A percentile compares a stretch with the other conserved stretches of the same genome.
phyloP scores from a whole-genome alignment of 2,329 filamentous ascomycete species.

The Fusarium vanettenii region DNA sequence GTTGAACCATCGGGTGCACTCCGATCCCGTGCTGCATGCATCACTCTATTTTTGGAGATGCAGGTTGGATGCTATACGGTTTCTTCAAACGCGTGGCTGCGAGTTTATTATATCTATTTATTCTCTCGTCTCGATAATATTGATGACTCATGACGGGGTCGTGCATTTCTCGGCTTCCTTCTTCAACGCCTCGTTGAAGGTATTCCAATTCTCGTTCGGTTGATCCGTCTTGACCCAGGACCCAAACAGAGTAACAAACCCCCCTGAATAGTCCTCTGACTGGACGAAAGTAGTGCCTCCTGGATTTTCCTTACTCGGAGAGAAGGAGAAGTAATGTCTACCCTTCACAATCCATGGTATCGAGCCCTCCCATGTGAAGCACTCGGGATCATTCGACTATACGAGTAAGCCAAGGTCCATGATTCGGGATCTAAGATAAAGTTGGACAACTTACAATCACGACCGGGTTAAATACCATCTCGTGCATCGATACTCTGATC shows the following conservation, averaged over 20 bases:
- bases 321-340: slow-evolving; percentile 24
- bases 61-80: not conserved
- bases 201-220: slow-evolving; percentile 11
- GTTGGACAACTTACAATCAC: slow-evolving; percentile 6
- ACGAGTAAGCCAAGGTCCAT: not conserved
- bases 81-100: not conserved
- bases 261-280: slow-evolving; percentile 16
- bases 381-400: slow-evolving; percentile 14
- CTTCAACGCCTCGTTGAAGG: slow-evolving; percentile 24
- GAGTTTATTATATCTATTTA: not conserved
- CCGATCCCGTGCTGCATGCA: not conserved
- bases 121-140: not conserved
- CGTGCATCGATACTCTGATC: slow-evolving; percentile 22
- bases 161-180: slow-evolving; percentile 17
- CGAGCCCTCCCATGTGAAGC: slow-evolving; percentile 25
- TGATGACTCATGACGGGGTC: not conserved
- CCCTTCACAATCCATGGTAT: slow-evolving; percentile 4
- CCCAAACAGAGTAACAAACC: not conserved
- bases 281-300: slow-evolving; percentile 29
- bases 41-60: not conserved
- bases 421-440: not conserved
- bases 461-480: slow-evolving; percentile 14
- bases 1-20: not conserved
- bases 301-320: slow-evolving; percentile 19
- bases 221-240: slow-evolving; percentile 22